Base-by-base conservation (phyloP, 805 yeast species). In the Clavispora asparagi region DNA sequence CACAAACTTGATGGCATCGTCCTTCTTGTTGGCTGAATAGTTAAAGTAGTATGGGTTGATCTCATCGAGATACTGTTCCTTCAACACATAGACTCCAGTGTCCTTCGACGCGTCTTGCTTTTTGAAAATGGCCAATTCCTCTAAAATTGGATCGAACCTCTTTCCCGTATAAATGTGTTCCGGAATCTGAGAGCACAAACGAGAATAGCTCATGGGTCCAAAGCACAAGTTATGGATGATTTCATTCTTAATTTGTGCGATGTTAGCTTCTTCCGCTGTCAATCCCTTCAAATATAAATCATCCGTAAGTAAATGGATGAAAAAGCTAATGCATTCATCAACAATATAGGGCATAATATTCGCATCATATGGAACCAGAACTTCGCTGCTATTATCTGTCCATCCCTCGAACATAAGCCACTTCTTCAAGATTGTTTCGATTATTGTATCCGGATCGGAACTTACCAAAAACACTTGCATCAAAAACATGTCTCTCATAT, bases 171-270 rank as follows among this genome's bases (percentile, higher is more conserved):
- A 68, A 31, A 90, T 71, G 54, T 83, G 86, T 42, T 90, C 97
- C 0, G 97, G 92, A 2, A 90, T 75, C 13, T 74, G 77, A 2
- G 78, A 67, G 47, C 83, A 75, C 16, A 94, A 64, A 46, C 86
- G 86, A 3, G 94, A 79, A 59, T 83, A 91, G 19, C 81, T 73
- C 70, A 82, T 68, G 2, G 85, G 83, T 28, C 82, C 81, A 68
- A 88, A 87, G 51, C 95, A 83, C n/a, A 92, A 69, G 2, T 81
- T 76, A 58, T 94, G 97, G 19, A 89, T 72, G n/a, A 92, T 80
- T 55, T 91, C 97, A 38, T 78, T 74, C 47, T 69, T 71, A 27
- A 89, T 75, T 43, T 82, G 71, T 12, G 65, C 61, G 46, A 77
- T 77, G 10, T 71, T 71, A 1, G 80, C 71, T 10, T 74, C 79